Percentiles rank a stretch among this genome's conserved stretches.
Conservation (phyloP, 768 basidiomycete genomes). For the Hericium alpestre region DNA sequence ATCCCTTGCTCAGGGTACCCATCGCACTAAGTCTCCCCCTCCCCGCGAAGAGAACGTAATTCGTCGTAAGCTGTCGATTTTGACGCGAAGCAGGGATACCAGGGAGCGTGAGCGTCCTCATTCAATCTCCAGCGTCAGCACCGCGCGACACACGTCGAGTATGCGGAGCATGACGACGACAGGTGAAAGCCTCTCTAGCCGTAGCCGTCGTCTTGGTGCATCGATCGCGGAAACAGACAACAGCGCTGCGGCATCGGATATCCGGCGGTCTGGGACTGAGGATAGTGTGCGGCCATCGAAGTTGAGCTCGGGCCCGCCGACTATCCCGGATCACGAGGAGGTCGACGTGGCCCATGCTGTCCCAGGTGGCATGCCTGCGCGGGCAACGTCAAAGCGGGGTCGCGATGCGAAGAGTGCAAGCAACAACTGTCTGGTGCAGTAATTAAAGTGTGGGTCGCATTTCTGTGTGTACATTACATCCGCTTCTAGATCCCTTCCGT, state of each 20-base stretch:
- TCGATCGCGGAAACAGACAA: slow-evolving; percentile 1
- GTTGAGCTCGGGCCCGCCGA: neutral
- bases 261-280: neutral
- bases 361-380: neutral
- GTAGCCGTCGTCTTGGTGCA: slow-evolving; percentile 19
- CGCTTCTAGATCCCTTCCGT: neutral
- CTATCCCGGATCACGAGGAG: neutral
- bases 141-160: slow-evolving; percentile 41
- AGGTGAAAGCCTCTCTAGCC: slow-evolving; percentile 32
- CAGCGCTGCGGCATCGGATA: neutral
- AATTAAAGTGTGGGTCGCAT: slow-evolving; percentile 3
- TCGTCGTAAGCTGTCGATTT: slow-evolving; percentile 25
- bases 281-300: neutral
- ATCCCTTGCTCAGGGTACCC: slow-evolving; percentile 2
- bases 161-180: slow-evolving; percentile 47
- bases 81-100: slow-evolving; percentile 24
- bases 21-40: neutral
- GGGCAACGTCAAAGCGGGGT: neutral
- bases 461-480: neutral
- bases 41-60: slow-evolving; percentile 7
- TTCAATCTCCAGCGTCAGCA: slow-evolving; percentile 52
- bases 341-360: neutral
- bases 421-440: slow-evolving; percentile 1
- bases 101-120: slow-evolving; percentile 36
- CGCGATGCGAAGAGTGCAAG: slow-evolving; percentile 3